Percentiles rank a stretch among this genome's conserved stretches.
Evolutionary conservation across 768 basidiomycete species (phyloP).

Genomic region (Hortiboletus campestris): DNA sequence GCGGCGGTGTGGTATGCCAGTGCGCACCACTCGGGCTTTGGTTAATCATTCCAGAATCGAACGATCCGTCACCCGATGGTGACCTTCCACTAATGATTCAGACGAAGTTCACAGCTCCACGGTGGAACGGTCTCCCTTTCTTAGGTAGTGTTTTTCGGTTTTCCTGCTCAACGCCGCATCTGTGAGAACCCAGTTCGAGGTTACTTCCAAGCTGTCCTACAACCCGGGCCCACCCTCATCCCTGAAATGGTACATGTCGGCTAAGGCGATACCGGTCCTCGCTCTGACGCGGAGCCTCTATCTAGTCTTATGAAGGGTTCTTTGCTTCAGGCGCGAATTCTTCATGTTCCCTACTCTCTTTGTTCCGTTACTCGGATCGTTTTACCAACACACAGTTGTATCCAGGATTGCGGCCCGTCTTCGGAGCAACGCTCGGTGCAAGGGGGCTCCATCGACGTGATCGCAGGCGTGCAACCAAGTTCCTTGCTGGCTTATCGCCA

Average conservation of each 20-base stretch:
- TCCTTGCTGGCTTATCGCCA: conserved; percentile 51
- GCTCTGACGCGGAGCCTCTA: neutral
- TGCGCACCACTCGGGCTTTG: neutral
- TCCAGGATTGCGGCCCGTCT: conserved; percentile 41
- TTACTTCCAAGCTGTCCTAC: neutral
- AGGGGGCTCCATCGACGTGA: conserved; percentile 53
- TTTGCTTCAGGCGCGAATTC: neutral
- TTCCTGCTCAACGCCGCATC: neutral
- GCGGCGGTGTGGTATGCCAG: no score
- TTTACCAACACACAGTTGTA: conserved; percentile 27
- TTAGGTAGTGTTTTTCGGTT: neutral
- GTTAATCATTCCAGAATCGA: neutral
- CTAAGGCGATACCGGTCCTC: neutral
- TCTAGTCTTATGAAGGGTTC: conserved; percentile 27
- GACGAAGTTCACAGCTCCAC: neutral
- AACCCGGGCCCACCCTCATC: neutral
- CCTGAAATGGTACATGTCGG: neutral
- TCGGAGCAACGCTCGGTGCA: conserved; percentile 36
- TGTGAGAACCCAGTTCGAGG: neutral
- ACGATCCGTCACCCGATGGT: neutral
- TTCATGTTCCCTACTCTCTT: neutral
- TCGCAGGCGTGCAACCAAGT: conserved; percentile 51
- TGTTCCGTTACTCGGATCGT: neutral
- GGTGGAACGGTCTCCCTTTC: neutral
- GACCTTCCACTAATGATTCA: conserved; percentile 1